Evolutionary conservation across 2,329 filamentous ascomycete genomes (phyloP), one percentile per base, ranked within the genome.

Genomic region (Didymella pinodella): DNA sequence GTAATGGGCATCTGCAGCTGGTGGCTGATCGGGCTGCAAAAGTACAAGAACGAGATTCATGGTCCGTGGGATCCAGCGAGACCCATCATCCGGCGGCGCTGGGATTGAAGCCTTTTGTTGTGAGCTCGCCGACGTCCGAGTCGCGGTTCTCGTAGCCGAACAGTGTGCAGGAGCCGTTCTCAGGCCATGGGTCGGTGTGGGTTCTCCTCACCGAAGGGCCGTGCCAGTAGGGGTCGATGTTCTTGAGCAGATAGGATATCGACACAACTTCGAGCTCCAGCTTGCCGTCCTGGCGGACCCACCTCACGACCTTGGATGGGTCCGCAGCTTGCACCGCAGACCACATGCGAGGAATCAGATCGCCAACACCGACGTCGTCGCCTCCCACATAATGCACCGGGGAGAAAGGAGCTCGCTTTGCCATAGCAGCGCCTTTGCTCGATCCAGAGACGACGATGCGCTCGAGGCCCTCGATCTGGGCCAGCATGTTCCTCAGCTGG

Each of bases 41-140:
- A 96, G 80, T 99, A 98, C 79, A 99, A 99, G 83, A 98, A 98
- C 76, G 95, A 98, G 79, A 97, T 99, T 66, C 92, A 93, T 72
- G 95, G 95, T 43, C 95, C 95, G 1, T 99, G 95, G 95, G 95
- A 99, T 80, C 93, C 94, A 20, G 95, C 95, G 7, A 85, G 93
- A 73, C 95, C 95, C 10, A 86, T 95, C 55, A 93, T 95, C 63
- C 87, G 92, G 72, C 88, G 89, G 69, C 82, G 87, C 41, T 83
- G 80, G 80, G 81, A 81, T 72, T 80, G 69, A 78, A 14, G 11
- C 34, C 50, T 47, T 67, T 69, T 26, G 55, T 68, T 4, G 57
- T 59, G 1, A 55, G 41, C 18, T 70, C 64, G 4, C 46, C 48
- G 12, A 59, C 48, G 29, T 68, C 58, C 12, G 63, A 64, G 26